Evolutionary conservation across 257 asterid species (phyloP).

Genomic region (Petrea volubilis): DNA sequence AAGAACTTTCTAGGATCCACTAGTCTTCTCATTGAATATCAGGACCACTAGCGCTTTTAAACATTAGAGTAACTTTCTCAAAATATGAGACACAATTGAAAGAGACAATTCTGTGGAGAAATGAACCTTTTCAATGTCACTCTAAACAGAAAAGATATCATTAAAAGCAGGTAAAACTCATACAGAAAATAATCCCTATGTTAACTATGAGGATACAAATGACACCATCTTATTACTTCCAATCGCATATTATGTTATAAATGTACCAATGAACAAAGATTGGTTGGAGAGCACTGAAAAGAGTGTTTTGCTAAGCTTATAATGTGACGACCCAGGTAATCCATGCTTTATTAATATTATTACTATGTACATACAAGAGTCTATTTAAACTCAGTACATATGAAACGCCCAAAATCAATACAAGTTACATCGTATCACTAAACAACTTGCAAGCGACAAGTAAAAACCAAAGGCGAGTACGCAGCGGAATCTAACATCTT

Average conservation of each 20-base stretch:
- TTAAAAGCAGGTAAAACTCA: neutral
- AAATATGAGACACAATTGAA: neutral
- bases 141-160: neutral
- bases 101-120: neutral
- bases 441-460: too few species aligned
- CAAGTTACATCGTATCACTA: too few species aligned
- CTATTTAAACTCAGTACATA: too few species aligned
- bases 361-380: too few species aligned
- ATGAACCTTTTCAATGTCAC: neutral
- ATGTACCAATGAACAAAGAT: neutral
- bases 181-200: neutral
- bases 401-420: too few species aligned
- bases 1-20: neutral
- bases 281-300: too few species aligned
- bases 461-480: too few species aligned
- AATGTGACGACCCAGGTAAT: too few species aligned
- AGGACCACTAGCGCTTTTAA: neutral
- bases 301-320: too few species aligned
- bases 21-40: neutral
- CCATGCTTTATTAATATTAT: too few species aligned
- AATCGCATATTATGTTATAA: neutral
- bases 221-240: neutral
- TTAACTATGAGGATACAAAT: neutral
- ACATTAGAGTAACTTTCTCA: neutral
- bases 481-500: too few species aligned